phyloP scores from a whole-genome alignment of 768 basidiomycete genomes.

The Kwoniella dendrophila region DNA sequence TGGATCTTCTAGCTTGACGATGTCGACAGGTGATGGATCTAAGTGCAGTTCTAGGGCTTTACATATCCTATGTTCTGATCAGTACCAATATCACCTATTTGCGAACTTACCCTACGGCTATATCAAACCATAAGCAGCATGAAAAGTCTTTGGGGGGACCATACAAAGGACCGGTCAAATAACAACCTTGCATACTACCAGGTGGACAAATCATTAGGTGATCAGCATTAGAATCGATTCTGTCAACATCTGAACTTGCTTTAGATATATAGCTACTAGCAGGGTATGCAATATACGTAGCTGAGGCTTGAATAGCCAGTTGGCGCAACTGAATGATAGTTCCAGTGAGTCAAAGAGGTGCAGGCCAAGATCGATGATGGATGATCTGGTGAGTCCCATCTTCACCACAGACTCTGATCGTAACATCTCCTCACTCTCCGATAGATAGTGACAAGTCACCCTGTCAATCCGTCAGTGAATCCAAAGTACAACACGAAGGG shows the following conservation, averaged over 20 bases:
- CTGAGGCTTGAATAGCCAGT: constrained; percentile 9
- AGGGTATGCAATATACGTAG: constrained; percentile 4
- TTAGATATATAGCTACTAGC: not conserved
- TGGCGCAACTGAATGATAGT: not conserved
- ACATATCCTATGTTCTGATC: not conserved
- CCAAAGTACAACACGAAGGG: not conserved
- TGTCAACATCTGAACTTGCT: too few species aligned
- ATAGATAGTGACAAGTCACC: constrained; percentile 1
- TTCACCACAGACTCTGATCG: not conserved
- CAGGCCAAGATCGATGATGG: not conserved
- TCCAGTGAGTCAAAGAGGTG: constrained; percentile 9
- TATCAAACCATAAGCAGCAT: constrained; percentile 10
- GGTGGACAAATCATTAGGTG: too few species aligned
- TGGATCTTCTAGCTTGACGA: constrained; percentile 10
- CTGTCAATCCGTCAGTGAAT: too few species aligned
- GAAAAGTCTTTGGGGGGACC: constrained; percentile 6
- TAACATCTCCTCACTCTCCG: not conserved
- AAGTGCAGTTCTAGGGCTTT: constrained; percentile 9
- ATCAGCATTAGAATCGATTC: not conserved
- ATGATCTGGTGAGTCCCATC: not conserved
- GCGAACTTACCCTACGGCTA: constrained; percentile 16
- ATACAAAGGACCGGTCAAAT: not conserved
- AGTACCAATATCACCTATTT: too few species aligned
- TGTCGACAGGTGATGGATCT: not conserved
- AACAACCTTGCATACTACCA: constrained; percentile 15